Percentiles rank a stretch among this genome's conserved stretches.
phyloP scores from a whole-genome alignment of 2,329 filamentous ascomycete species.

The Thyridium curvatum region DNA sequence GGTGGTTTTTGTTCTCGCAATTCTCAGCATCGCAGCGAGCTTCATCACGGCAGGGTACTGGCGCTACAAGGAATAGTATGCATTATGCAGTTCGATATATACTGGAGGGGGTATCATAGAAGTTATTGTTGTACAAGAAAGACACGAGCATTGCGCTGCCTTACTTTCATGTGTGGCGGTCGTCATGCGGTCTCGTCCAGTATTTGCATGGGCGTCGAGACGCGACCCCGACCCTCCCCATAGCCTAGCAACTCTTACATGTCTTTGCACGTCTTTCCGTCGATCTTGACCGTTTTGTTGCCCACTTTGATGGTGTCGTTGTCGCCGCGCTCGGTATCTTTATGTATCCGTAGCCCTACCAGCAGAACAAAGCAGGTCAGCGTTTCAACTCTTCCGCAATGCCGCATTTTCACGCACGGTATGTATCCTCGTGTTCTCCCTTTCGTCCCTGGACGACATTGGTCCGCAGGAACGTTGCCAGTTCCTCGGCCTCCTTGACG shows the following conservation, averaged over 20 bases:
- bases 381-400: too few species aligned
- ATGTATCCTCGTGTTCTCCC: constrained; percentile 42
- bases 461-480: constrained; percentile 70
- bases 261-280: constrained; percentile 22
- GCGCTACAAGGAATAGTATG: too few species aligned
- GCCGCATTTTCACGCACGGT: too few species aligned
- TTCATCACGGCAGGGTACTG: constrained; percentile 6
- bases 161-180: too few species aligned
- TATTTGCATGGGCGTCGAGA: too few species aligned
- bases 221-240: too few species aligned
- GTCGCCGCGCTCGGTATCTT: constrained; percentile 85
- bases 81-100: background rate
- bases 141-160: too few species aligned
- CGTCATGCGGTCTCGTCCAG: too few species aligned
- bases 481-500: constrained; percentile 74
- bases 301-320: constrained; percentile 81
- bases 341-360: constrained; percentile 87
- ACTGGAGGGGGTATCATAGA: background rate
- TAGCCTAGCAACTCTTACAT: constrained; percentile 6
- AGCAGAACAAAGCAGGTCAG: too few species aligned
- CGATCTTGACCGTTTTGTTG: constrained; percentile 25
- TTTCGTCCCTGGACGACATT: constrained; percentile 81
- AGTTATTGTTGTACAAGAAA: background rate
- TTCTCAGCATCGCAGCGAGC: constrained; percentile 14
- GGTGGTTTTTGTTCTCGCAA: constrained; percentile 13